These are phyloP conservation scores for Arthrobotrys entomopaga DNA, from an alignment of 2,329 filamentous ascomycete species.

Conservation along the genomic window DNA sequence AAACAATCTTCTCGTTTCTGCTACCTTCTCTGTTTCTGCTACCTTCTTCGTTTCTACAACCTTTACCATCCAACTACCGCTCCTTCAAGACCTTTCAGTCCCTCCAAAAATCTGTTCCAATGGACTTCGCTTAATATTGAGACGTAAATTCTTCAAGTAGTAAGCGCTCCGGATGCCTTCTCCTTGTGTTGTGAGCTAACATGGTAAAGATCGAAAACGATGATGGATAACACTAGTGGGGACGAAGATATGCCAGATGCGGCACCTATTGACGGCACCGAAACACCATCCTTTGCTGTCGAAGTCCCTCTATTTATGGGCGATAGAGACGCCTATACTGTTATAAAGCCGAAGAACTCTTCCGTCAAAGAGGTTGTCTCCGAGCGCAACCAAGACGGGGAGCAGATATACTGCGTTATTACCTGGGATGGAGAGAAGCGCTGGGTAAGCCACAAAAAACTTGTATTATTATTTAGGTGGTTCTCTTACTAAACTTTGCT, in stretches of 20 bases:
- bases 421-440: constrained; percentile 44
- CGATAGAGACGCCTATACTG: constrained; percentile 17
- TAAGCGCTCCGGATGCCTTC: no score
- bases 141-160: no score
- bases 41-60: neutral
- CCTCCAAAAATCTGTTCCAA: no score
- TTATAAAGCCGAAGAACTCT: constrained; percentile 17
- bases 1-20: neutral
- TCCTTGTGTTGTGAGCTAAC: no score
- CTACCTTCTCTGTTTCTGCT: neutral
- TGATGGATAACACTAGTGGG: constrained; percentile 6
- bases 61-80: neutral
- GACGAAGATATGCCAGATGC: constrained; percentile 36
- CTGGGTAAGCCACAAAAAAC: constrained; percentile 30
- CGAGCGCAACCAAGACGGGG: constrained; percentile 17
- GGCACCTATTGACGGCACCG: neutral
- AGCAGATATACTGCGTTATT: constrained; percentile 23
- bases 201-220: neutral
- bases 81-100: no score
- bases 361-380: constrained; percentile 36
- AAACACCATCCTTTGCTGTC: constrained; percentile 16
- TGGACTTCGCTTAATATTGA: no score
- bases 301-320: constrained; percentile 38
- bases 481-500: neutral
- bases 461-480: neutral